phyloP scores from a whole-genome alignment of 2,329 filamentous ascomycete genomes.

The Penicillium sp. region DNA sequence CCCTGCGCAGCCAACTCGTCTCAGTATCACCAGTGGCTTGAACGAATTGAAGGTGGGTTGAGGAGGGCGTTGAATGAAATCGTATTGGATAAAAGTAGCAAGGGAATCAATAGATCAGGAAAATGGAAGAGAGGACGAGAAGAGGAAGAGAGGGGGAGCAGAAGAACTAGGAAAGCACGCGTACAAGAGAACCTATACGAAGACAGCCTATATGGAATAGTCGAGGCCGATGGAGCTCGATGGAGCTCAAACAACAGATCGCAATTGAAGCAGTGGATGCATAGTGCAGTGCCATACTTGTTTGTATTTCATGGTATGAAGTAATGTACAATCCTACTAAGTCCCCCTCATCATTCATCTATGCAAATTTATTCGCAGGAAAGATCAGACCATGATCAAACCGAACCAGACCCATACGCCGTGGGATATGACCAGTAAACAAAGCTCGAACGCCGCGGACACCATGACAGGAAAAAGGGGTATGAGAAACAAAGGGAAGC shows the following conservation, averaged over 20 bases:
- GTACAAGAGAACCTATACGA: too few relatives aligned
- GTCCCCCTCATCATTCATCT: slow-evolving; percentile 28
- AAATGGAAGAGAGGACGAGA: too few relatives aligned
- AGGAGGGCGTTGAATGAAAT: too few relatives aligned
- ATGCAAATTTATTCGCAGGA: slow-evolving; percentile 24
- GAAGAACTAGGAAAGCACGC: too few relatives aligned
- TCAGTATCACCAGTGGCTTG: too few relatives aligned
- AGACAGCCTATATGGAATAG: too few relatives aligned
- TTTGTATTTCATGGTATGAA: slow-evolving; percentile 22
- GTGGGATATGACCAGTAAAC: slow-evolving; percentile 14
- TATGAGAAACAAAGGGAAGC: slow-evolving; percentile 18
- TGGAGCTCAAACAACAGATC: background rate
- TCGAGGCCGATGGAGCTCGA: too few relatives aligned
- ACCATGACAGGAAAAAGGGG: slow-evolving; percentile 16
- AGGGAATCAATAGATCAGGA: too few relatives aligned
- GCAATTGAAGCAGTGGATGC: background rate
- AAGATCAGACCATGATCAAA: slow-evolving; percentile 10
- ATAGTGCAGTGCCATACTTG: slow-evolving; percentile 5
- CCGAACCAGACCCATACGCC: slow-evolving; percentile 22
- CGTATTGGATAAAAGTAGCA: too few relatives aligned
- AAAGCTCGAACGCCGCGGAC: slow-evolving; percentile 15
- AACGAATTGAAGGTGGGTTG: too few relatives aligned
- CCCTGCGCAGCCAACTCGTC: too few relatives aligned
- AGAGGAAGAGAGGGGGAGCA: too few relatives aligned
- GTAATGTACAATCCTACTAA: slow-evolving; percentile 29